Conservation (phyloP, 1,139 yeast genomes). For the Scheffersomyces titani region DNA sequence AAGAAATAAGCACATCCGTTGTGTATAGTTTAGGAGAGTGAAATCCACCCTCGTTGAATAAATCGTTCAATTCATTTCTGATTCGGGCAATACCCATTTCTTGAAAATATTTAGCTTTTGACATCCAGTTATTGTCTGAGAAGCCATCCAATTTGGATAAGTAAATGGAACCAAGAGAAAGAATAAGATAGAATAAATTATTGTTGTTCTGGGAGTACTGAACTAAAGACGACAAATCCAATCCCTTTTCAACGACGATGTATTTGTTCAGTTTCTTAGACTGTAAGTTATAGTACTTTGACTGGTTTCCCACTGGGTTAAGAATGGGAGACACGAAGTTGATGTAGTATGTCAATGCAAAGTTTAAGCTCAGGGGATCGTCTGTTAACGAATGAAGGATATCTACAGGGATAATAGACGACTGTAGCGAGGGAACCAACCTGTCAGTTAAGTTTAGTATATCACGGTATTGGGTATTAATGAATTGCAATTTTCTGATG, state of each 20-base stretch:
- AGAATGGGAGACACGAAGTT: constrained; percentile 29
- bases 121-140: constrained; percentile 17
- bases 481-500: constrained; percentile 16
- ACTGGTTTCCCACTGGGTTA: constrained; percentile 23
- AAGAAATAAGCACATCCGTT: constrained; percentile 22
- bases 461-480: constrained; percentile 19
- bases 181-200: constrained; percentile 25
- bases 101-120: constrained; percentile 18
- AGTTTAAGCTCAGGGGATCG: constrained; percentile 16
- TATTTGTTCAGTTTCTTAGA: constrained; percentile 8
- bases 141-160: constrained; percentile 18
- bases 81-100: constrained; percentile 14
- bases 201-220: constrained; percentile 25
- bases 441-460: constrained; percentile 8
- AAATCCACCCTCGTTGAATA: not conserved
- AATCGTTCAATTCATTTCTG: not conserved
- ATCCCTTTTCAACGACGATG: constrained; percentile 24
- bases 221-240: constrained; percentile 22
- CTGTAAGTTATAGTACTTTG: constrained; percentile 14
- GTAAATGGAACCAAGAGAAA: constrained; percentile 28
- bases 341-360: constrained; percentile 28
- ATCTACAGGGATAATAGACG: constrained; percentile 24
- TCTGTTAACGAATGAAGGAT: constrained; percentile 14
- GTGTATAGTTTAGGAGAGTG: constrained; percentile 3
- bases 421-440: constrained; percentile 8